Evolutionary conservation across 1,139 yeast species (phyloP).

Genomic region (Hyphopichia wangnamkhiaoensis): DNA sequence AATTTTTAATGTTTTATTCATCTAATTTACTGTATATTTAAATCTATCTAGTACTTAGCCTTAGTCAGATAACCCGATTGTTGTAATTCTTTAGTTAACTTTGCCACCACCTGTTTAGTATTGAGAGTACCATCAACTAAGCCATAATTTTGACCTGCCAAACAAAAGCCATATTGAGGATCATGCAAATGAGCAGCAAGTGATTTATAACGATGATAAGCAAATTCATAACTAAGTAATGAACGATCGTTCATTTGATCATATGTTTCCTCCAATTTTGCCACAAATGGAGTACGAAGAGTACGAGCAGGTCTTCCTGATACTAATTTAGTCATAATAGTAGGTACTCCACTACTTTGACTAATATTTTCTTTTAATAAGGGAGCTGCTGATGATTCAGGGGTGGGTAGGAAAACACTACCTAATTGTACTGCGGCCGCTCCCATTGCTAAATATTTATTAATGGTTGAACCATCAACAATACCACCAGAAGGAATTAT

Average conservation of each 20-base stretch:
- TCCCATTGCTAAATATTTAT: constrained; percentile 29
- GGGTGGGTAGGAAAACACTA: constrained; percentile 41
- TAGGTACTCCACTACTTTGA: constrained; percentile 13
- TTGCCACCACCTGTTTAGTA: constrained; percentile 7
- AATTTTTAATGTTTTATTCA: neutral
- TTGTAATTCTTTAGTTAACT: constrained; percentile 5
- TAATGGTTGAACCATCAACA: constrained; percentile 24
- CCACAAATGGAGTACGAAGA: constrained; percentile 33
- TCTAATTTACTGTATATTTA: no score
- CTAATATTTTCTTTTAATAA: constrained; percentile 16
- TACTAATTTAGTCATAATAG: constrained; percentile 35
- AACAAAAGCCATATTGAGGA: constrained; percentile 29
- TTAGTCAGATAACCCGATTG: neutral
- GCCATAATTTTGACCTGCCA: constrained; percentile 36
- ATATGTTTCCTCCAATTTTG: constrained; percentile 8
- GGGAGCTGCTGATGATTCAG: constrained; percentile 26
- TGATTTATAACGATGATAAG: constrained; percentile 34
- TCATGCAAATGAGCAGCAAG: constrained; percentile 14
- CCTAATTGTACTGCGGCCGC: constrained; percentile 52
- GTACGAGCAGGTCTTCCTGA: constrained; percentile 44
- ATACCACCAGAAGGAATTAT: constrained; percentile 53
- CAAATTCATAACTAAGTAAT: constrained; percentile 39
- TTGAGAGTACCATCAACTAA: constrained; percentile 12
- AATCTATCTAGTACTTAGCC: neutral
- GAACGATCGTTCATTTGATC: constrained; percentile 10